These are phyloP conservation scores for Chalciporus sp. DNA, from an alignment of 1,284 basidiomycete species.

Conservation along the genomic window DNA sequence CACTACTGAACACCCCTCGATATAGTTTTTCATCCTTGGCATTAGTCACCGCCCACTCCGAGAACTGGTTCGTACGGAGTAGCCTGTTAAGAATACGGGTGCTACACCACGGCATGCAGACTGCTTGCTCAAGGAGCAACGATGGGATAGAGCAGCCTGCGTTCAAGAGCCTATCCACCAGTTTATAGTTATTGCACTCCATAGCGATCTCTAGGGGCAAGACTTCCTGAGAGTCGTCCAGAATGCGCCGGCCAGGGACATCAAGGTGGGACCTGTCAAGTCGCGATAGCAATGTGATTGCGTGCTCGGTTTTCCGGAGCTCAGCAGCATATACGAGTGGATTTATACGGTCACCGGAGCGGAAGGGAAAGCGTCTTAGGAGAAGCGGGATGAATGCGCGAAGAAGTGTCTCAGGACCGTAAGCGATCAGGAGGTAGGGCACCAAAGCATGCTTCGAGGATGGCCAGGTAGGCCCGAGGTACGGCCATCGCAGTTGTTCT, in stretches of 20 bases:
- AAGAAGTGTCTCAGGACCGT: not conserved
- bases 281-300: not conserved
- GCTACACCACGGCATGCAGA: too few relatives aligned
- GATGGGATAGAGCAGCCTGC: too few relatives aligned
- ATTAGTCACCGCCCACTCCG: too few relatives aligned
- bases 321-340: conserved; percentile 13
- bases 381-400: not conserved
- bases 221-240: not conserved
- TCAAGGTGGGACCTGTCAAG: not conserved
- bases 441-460: not conserved
- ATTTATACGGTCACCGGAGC: not conserved
- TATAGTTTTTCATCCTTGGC: too few relatives aligned
- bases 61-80: too few relatives aligned
- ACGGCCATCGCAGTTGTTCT: not conserved
- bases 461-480: not conserved
- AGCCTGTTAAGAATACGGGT: too few relatives aligned
- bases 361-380: not conserved
- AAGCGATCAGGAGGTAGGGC: not conserved
- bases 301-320: conserved; percentile 1
- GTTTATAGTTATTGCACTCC: not conserved
- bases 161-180: not conserved
- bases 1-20: too few relatives aligned
- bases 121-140: too few relatives aligned
- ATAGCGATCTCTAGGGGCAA: conserved; percentile 7
- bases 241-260: not conserved